Evolutionary conservation across 345 rosid species (phyloP).

Genomic region (Boechera divaricarpa): DNA sequence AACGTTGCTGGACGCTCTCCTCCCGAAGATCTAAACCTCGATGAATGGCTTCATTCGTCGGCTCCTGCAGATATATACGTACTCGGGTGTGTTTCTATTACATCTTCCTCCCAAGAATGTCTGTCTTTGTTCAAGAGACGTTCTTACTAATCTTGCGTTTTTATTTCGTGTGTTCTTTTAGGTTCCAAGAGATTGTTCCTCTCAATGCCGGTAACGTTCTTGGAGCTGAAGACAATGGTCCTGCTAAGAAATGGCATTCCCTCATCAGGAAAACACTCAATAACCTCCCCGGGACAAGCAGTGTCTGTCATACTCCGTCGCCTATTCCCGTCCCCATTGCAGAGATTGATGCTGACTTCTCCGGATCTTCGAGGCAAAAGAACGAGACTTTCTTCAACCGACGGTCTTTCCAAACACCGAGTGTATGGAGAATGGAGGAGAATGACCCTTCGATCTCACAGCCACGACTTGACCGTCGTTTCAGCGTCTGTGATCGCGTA

Average conservation of each 20-base stretch:
- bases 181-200: slow-evolving; percentile 99
- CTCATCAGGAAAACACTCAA: slow-evolving; percentile 83
- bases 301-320: slow-evolving; percentile 71
- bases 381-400: slow-evolving; percentile 84
- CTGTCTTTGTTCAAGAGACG: slow-evolving; percentile 21
- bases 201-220: slow-evolving; percentile 95
- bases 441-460: slow-evolving; percentile 72
- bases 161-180: slow-evolving; percentile 36
- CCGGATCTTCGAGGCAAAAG: slow-evolving; percentile 88
- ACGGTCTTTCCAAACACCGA: slow-evolving; percentile 87
- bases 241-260: slow-evolving; percentile 93
- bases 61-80: slow-evolving; percentile 97
- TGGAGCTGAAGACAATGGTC: slow-evolving; percentile 98
- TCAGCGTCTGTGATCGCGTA: slow-evolving; percentile 93
- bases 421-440: slow-evolving; percentile 86
- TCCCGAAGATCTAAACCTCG: slow-evolving; percentile 76
- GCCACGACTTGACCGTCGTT: slow-evolving; percentile 76
- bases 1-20: slow-evolving; percentile 98
- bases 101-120: not conserved
- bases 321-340: slow-evolving; percentile 92
- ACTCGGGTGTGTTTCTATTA: slow-evolving; percentile 66
- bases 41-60: slow-evolving; percentile 97
- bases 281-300: slow-evolving; percentile 71
- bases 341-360: slow-evolving; percentile 93
- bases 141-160: slow-evolving; percentile 2